Base-by-base conservation (phyloP, 768 basidiomycete species). In the Steccherinum ochraceum region DNA sequence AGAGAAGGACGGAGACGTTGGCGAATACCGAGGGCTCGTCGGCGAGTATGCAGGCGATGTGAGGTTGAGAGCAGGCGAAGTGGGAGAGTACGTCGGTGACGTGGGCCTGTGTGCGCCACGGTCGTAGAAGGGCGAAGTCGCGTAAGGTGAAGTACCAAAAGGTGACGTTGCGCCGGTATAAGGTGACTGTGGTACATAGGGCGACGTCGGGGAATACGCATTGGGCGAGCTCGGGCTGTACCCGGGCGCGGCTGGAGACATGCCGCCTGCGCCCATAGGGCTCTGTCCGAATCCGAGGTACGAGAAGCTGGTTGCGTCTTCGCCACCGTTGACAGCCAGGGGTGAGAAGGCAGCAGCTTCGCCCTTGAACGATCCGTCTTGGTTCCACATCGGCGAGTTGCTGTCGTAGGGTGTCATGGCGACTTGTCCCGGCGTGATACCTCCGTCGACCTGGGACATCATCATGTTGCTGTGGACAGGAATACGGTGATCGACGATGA, bases 321-420 rank as follows among this genome's bases (percentile, higher is more conserved):
- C 94, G 49, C 87, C 87, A 40, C 72, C 74, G 55, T 84, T 89
- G 54, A 85, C 83, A 23, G 89, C 90, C 27, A 98, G 79, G 0
- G 94, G 95, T n/a, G 94, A 96, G 77, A 98, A 98, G 0, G 91
- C 83, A 4, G 93, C 89, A 2, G 86, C 78, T 50, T 92, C 90
- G 48, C 89, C 91, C 61, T 84, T 85, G 72, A 89, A 89, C 26
- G 75, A 71, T 0, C 74, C 77, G 50, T 89, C 86, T 48, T 84
- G 79, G 40, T 59, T 61, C 84, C 86, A 90, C 59, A 84, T 79
- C 3, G 92, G 93, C 13, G 90, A 89, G 61, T 91, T 89, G 49
- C 82, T 87, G 65, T 95, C 93, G 65, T 98, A 98, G 3, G 96
- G 96, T 1, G 96, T 99, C 89, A 93, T 92, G 7, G 87, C 91